Evolutionary conservation across 306 rosid species (phyloP).

Genomic region (Benincasa hispida): DNA sequence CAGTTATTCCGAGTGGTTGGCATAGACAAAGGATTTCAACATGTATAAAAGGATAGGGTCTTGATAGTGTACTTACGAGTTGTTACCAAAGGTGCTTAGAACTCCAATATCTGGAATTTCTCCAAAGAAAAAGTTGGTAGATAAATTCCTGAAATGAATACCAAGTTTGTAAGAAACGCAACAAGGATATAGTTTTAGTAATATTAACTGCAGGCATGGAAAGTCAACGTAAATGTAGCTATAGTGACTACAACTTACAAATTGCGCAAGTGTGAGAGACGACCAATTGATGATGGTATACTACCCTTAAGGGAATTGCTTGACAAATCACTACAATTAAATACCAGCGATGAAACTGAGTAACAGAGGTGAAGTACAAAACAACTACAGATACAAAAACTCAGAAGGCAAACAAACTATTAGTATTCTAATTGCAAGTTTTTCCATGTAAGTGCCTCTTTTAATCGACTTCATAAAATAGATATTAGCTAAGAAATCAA

Average conservation of each 20-base stretch:
- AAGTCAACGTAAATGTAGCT: background rate
- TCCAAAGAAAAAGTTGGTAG: conserved; percentile 81
- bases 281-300: conserved; percentile 87
- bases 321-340: conserved; percentile 58
- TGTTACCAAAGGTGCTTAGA: conserved; percentile 63
- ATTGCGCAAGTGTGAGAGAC: conserved; percentile 45
- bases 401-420: background rate
- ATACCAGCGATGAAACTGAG: conserved; percentile 4
- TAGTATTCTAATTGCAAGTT: background rate
- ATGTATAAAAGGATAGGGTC: background rate
- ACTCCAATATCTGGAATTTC: conserved; percentile 93
- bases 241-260: conserved; percentile 43
- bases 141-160: conserved; percentile 64
- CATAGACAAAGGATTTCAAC: background rate
- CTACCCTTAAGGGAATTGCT: conserved; percentile 83
- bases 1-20: background rate
- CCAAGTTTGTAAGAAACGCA: background rate
- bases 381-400: background rate
- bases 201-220: background rate
- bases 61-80: conserved; percentile 41
- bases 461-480: background rate
- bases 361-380: background rate
- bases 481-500: background rate
- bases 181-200: background rate
- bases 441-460: background rate